phyloP scores from a whole-genome alignment of 805 yeast genomes.

The Kazachstania viticola region DNA sequence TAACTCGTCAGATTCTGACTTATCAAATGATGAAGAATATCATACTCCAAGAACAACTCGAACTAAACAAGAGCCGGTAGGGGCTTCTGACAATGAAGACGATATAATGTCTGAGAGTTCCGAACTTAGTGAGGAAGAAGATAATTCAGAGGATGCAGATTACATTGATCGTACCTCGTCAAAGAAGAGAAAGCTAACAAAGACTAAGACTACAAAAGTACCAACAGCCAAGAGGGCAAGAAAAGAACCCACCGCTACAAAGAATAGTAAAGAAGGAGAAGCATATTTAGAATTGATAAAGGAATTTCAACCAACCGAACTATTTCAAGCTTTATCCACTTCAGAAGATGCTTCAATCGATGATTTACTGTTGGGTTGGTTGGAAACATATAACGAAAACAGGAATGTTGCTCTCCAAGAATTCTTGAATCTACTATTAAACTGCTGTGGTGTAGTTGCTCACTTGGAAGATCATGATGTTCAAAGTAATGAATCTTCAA shows the following conservation, averaged over 20 bases:
- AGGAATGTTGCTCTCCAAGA: slow-evolving; percentile 42
- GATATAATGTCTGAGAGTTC: slow-evolving; percentile 1
- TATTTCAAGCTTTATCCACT: slow-evolving; percentile 41
- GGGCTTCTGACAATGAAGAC: too few relatives aligned
- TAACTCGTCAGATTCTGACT: slow-evolving; percentile 2
- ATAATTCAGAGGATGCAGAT: slow-evolving; percentile 18
- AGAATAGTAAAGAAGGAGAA: slow-evolving; percentile 12
- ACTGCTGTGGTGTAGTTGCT: slow-evolving; percentile 61
- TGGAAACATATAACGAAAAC: slow-evolving; percentile 37
- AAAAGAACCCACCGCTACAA: slow-evolving; percentile 1
- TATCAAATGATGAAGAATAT: slow-evolving; percentile 3
- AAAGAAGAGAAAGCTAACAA: slow-evolving; percentile 6
- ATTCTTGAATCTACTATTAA: slow-evolving; percentile 54
- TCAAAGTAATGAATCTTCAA: slow-evolving; percentile 53
- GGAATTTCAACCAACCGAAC: slow-evolving; percentile 35
- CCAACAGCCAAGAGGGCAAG: too few relatives aligned
- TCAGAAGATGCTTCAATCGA: slow-evolving; percentile 37
- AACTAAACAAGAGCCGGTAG: too few relatives aligned
- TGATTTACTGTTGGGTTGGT: slow-evolving; percentile 47
- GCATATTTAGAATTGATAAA: slow-evolving; percentile 29
- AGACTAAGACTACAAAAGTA: background rate
- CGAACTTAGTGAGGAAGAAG: slow-evolving; percentile 7
- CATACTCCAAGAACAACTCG: slow-evolving; percentile 3
- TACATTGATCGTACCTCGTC: slow-evolving; percentile 12
- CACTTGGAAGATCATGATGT: slow-evolving; percentile 69